Base-by-base conservation (phyloP, 129 eudicot species). In the Flaveria ramosissima region DNA sequence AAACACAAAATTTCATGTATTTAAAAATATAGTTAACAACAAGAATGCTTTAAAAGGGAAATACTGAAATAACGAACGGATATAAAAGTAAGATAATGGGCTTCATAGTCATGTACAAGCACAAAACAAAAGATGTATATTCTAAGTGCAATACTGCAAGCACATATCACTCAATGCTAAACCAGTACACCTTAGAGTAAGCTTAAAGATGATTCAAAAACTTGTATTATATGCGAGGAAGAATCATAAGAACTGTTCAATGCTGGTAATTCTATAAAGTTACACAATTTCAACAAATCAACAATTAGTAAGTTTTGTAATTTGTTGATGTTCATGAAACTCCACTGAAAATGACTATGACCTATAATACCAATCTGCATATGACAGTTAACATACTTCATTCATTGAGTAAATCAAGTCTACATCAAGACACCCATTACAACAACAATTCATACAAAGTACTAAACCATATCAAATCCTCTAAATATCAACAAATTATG, bases 401-500 rank as follows among this genome's bases (percentile, higher is more conserved):
- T 36, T 36, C 7, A 4, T 36, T 36, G 3, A 61, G 39, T 27
- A 17, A 61, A 61, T 61, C 68, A 61, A 61, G 67, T 24, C 42
- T 27, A 24, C 2, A 27, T 61, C 68, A 61, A 26, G 17, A 60
- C 41, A 36, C 41, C 39, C 13, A 23, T 10, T 3, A 21, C 23
- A 27, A 57, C 36, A 61, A 11, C 42, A 53, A 0, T 30, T 72
- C 30, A n/a, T 16, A 52, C 42, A 30, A 16, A 27, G 76, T 51
- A 71, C 52, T 73, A 73, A 73, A 56, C 23, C 1, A 55, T 41
- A 57, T 21, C 16, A 56, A 73, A 42, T 14, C 69, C 47, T 17
- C 2, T 19, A 15, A 32, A 23, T 8, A 64, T 8, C 20, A 65
- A 60, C 23, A 73, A 14, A 42, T 4, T 13, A 55, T 5, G 60